phyloP scores from a whole-genome alignment of 2,329 filamentous ascomycete genomes.

The Ophiocordyceps camponoti-floridani region DNA sequence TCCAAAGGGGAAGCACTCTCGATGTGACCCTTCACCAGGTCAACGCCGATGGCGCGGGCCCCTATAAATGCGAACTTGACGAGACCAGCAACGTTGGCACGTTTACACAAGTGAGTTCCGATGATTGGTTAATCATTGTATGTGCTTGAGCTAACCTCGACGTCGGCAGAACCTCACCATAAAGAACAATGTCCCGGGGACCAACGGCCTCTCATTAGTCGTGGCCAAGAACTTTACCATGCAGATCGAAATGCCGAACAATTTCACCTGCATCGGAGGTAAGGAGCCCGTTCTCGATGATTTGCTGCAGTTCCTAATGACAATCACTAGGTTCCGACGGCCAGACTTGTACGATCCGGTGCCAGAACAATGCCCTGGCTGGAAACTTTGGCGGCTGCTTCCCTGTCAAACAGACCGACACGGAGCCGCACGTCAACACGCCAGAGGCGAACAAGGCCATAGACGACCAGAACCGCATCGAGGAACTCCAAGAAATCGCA shows the following conservation, averaged over 20 bases:
- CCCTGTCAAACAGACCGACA: neutral
- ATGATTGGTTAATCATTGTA: neutral
- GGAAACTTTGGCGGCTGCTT: neutral
- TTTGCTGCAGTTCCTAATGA: neutral
- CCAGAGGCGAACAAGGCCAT: neutral
- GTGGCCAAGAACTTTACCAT: slow-evolving; percentile 39
- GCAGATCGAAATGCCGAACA: slow-evolving; percentile 30
- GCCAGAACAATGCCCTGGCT: neutral
- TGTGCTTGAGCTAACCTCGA: neutral
- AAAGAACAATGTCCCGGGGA: slow-evolving; percentile 39
- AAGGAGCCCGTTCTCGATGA: slow-evolving; percentile 4
- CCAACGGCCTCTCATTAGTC: slow-evolving; percentile 37
- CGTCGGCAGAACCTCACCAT: slow-evolving; percentile 23
- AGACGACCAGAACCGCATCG: neutral
- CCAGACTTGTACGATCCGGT: neutral
- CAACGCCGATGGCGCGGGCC: slow-evolving; percentile 13
- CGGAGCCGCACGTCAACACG: neutral
- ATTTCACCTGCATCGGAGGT: slow-evolving; percentile 32
- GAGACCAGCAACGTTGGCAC: slow-evolving; percentile 21
- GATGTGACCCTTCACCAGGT: slow-evolving; percentile 6
- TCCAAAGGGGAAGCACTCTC: slow-evolving; percentile 24
- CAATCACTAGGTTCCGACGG: neutral
- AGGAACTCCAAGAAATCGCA: neutral
- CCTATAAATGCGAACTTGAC: slow-evolving; percentile 36
- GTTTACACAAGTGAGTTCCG: slow-evolving; percentile 2